These are phyloP conservation scores for Alternaria tenuissima DNA, from an alignment of 2,329 filamentous ascomycete genomes.

Conservation along the genomic window DNA sequence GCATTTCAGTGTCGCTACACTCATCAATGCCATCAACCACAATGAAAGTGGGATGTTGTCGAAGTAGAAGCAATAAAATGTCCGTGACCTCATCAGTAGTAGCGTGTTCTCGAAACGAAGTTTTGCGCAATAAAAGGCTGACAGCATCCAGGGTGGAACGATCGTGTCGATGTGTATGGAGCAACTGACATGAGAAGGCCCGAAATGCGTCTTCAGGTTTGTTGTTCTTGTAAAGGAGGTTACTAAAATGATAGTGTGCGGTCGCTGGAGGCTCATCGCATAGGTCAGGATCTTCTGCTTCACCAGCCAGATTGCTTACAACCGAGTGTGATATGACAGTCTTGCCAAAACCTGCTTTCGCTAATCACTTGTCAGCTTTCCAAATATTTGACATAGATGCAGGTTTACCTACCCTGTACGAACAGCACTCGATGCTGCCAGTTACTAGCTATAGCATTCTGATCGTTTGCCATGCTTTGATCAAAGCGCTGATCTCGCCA, in stretches of 20 bases:
- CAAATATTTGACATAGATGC: background rate
- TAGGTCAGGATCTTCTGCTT: conserved; percentile 33
- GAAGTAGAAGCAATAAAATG: conserved; percentile 35
- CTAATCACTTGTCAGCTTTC: conserved; percentile 22
- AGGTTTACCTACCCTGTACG: conserved; percentile 34
- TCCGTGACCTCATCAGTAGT: conserved; percentile 39
- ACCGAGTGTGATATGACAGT: conserved; percentile 36
- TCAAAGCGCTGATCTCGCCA: conserved; percentile 37
- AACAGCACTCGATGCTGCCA: conserved; percentile 44
- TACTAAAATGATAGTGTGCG: conserved; percentile 38
- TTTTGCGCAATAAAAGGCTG: conserved; percentile 38
- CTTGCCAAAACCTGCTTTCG: conserved; percentile 42
- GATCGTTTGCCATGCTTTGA: conserved; percentile 27
- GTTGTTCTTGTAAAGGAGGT: conserved; percentile 22
- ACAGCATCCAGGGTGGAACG: conserved; percentile 36
- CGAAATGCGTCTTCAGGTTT: conserved; percentile 35
- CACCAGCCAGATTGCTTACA: conserved; percentile 31
- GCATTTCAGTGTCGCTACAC: conserved; percentile 27
- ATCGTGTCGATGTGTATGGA: conserved; percentile 35
- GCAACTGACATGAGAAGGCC: conserved; percentile 35
- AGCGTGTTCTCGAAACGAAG: conserved; percentile 32
- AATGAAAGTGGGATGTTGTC: conserved; percentile 43
- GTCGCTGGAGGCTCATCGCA: conserved; percentile 32
- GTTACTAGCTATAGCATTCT: conserved; percentile 17
- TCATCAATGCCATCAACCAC: conserved; percentile 44